phyloP scores from a whole-genome alignment of 805 yeast species.

The Scheffersomyces spartinae region DNA sequence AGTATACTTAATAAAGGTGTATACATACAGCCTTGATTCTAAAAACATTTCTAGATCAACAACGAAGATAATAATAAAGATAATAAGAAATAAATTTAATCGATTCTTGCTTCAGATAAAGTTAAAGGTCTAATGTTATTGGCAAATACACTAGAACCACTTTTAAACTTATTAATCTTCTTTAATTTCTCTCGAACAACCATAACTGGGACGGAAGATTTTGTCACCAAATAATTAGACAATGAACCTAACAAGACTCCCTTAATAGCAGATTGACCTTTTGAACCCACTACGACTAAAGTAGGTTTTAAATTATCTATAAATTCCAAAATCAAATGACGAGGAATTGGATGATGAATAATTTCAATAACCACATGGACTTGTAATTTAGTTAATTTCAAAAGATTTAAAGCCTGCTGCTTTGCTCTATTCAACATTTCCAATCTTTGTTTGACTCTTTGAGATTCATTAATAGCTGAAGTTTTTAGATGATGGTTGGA shows the following conservation, averaged over 20 bases:
- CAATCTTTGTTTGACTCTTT: conserved; percentile 24
- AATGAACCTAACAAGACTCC: conserved; percentile 67
- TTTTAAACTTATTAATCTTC: conserved; percentile 48
- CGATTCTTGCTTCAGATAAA: conserved; percentile 36
- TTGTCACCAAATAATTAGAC: conserved; percentile 61
- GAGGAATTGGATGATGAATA: conserved; percentile 64
- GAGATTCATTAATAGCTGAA: conserved; percentile 21
- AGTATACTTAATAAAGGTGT: too few relatives aligned
- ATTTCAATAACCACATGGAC: conserved; percentile 66
- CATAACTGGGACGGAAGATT: conserved; percentile 69
- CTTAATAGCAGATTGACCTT: conserved; percentile 60
- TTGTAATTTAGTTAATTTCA: conserved; percentile 57
- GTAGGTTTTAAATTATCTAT: conserved; percentile 65
- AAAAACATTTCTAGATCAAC: too few relatives aligned
- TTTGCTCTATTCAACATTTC: conserved; percentile 31
- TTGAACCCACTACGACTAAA: conserved; percentile 63
- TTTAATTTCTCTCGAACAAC: conserved; percentile 65
- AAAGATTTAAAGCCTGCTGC: conserved; percentile 34
- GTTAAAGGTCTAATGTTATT: conserved; percentile 44
- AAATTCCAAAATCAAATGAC: conserved; percentile 58
- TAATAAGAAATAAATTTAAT: too few relatives aligned
- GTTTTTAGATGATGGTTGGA: conserved; percentile 30
- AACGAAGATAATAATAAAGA: too few relatives aligned
- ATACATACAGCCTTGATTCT: too few relatives aligned
- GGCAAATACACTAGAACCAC: conserved; percentile 37